Conservation (phyloP, 1,139 yeast species). For the Trichomonascaceae sp. region DNA sequence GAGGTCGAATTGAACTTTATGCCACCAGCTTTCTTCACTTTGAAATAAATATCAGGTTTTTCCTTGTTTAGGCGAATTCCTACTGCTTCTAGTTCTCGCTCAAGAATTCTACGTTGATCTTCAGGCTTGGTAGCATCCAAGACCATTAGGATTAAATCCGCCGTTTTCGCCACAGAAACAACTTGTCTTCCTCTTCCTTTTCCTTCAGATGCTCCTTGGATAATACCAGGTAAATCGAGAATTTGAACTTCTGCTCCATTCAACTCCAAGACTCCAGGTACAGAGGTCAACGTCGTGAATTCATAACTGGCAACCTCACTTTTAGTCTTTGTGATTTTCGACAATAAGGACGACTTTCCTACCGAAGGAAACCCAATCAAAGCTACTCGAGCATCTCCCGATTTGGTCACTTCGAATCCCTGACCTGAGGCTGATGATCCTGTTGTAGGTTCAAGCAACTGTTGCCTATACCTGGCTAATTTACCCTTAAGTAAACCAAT, state of each 20-base stretch:
- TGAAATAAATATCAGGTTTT: slow-evolving; percentile 75
- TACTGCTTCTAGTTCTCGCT: slow-evolving; percentile 84
- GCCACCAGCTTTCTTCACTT: slow-evolving; percentile 84
- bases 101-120: slow-evolving; percentile 81
- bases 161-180: slow-evolving; percentile 91
- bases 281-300: slow-evolving; percentile 93
- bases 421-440: slow-evolving; percentile 71
- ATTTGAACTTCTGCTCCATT: slow-evolving; percentile 97
- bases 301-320: slow-evolving; percentile 94
- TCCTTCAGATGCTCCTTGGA: slow-evolving; percentile 95
- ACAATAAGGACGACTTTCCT: slow-evolving; percentile 86
- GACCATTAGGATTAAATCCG: slow-evolving; percentile 88
- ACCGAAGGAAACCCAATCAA: slow-evolving; percentile 96
- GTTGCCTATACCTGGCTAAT: slow-evolving; percentile 88
- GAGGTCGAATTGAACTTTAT: slow-evolving; percentile 72
- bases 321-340: slow-evolving; percentile 82
- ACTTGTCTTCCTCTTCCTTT: slow-evolving; percentile 98
- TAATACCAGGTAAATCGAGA: slow-evolving; percentile 94
- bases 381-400: slow-evolving; percentile 95
- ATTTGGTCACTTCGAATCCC: slow-evolving; percentile 92
- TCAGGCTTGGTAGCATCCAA: slow-evolving; percentile 91
- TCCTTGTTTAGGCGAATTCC: slow-evolving; percentile 83
- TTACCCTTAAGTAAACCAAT: slow-evolving; percentile 91
- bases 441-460: slow-evolving; percentile 83
- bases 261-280: slow-evolving; percentile 90